These are phyloP conservation scores for Boeremia lycopersici DNA, from an alignment of 2,329 filamentous ascomycete species.

Conservation along the genomic window DNA sequence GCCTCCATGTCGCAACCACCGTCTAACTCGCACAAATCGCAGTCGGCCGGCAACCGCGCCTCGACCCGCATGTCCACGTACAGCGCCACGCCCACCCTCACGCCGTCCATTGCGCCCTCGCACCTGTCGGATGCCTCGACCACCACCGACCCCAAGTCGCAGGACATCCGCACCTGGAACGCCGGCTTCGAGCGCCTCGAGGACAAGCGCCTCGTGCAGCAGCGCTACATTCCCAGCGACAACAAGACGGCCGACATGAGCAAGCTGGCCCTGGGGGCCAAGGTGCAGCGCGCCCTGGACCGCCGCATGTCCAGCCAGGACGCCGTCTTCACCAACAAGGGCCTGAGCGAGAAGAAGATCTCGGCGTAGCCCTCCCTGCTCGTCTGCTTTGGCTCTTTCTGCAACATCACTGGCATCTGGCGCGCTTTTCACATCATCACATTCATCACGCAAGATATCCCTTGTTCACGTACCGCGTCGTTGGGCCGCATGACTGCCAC, in stretches of 20 bases:
- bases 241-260: conserved; percentile 82
- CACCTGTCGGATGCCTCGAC: conserved; percentile 47
- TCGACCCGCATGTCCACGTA: conserved; percentile 58
- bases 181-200: conserved; percentile 84
- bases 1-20: conserved; percentile 27
- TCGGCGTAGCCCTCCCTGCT: conserved; percentile 25
- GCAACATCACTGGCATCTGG: conserved; percentile 10
- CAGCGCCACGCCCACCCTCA: conserved; percentile 57
- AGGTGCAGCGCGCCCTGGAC: conserved; percentile 85
- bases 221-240: conserved; percentile 78
- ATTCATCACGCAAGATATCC: conserved; percentile 16
- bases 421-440: conserved; percentile 7
- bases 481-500: background rate
- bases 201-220: conserved; percentile 81
- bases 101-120: conserved; percentile 57
- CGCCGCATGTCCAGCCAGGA: conserved; percentile 88
- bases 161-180: conserved; percentile 76
- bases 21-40: conserved; percentile 36
- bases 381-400: conserved; percentile 8
- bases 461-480: conserved; percentile 9
- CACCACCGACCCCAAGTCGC: conserved; percentile 56
- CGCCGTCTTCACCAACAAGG: conserved; percentile 74
- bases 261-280: conserved; percentile 87
- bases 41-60: conserved; percentile 45
- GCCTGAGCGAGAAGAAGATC: conserved; percentile 45